Evolutionary conservation across 306 rosid species (phyloP).

Genomic region (Glycyrrhiza uralensis): DNA sequence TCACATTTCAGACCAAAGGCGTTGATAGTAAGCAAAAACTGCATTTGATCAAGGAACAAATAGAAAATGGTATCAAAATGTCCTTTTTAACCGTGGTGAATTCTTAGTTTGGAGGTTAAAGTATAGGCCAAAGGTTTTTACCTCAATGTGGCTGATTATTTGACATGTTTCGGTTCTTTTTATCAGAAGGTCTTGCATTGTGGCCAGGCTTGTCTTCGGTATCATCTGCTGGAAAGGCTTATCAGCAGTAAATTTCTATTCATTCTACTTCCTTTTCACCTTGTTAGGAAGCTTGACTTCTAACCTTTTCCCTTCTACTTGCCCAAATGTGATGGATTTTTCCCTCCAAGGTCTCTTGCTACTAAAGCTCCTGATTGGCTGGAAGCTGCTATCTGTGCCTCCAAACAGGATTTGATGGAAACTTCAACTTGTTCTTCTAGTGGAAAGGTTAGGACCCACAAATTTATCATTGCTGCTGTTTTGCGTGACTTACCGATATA

Average conservation of each 20-base stretch:
- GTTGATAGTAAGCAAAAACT: conserved; percentile 30
- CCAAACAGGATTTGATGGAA: conserved; percentile 22
- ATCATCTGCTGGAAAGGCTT: conserved; percentile 15
- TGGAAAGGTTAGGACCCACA: conserved; percentile 17
- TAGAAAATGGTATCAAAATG: conserved; percentile 45
- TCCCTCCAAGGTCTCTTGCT: conserved; percentile 30
- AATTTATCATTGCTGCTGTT: background rate
- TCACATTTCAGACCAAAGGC: conserved; percentile 33
- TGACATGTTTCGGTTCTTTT: conserved; percentile 4
- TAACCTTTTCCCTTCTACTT: background rate
- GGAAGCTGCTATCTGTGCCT: conserved; percentile 22
- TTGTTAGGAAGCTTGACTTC: conserved; percentile 2
- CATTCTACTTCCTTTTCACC: conserved; percentile 14
- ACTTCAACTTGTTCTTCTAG: conserved; percentile 23
- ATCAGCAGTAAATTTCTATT: conserved; percentile 28
- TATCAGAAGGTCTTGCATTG: conserved; percentile 33
- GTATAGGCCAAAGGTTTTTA: background rate
- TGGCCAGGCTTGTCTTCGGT: conserved; percentile 38
- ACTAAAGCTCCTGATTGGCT: conserved; percentile 21
- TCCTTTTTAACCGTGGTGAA: background rate
- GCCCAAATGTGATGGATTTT: background rate
- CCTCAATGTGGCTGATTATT: conserved; percentile 9
- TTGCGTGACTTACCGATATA: background rate
- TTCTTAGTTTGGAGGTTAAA: background rate
- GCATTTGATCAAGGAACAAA: conserved; percentile 31